Evolutionary conservation across 352 stramenopile species (phyloP).

Genomic region (Pythium sukuiense): DNA sequence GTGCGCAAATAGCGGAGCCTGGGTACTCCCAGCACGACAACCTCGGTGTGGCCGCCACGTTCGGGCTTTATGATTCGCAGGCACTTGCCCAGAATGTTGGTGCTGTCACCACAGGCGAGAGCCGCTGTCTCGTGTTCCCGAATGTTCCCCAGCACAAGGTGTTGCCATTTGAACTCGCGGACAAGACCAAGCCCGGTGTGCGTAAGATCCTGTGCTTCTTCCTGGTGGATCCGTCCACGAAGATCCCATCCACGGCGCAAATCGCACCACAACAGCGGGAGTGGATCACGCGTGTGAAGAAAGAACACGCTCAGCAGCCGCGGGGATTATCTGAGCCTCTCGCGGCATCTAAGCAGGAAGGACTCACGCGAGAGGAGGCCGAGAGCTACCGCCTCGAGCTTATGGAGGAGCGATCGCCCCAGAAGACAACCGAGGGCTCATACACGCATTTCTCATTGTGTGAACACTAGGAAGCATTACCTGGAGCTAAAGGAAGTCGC

Average conservation of each 20-base stretch:
- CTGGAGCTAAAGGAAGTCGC: too few species aligned
- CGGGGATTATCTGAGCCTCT: slow-evolving; percentile 1
- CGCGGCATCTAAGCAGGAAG: not conserved
- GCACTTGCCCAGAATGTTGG: slow-evolving; percentile 23
- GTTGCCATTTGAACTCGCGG: slow-evolving; percentile 28
- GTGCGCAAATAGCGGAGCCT: slow-evolving; percentile 1
- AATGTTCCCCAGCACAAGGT: slow-evolving; percentile 35
- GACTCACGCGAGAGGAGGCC: slow-evolving; percentile 23
- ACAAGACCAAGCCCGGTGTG: slow-evolving; percentile 24
- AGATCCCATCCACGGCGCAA: slow-evolving; percentile 27
- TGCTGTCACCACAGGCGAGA: slow-evolving; percentile 14
- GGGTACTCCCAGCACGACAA: not conserved
- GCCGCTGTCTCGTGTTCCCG: slow-evolving; percentile 35
- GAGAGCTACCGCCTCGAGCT: slow-evolving; percentile 15
- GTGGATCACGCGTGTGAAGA: slow-evolving; percentile 18
- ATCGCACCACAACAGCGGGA: slow-evolving; percentile 32
- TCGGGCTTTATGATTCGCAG: slow-evolving; percentile 11
- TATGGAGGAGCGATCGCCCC: slow-evolving; percentile 8
- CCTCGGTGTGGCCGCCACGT: slow-evolving; percentile 13
- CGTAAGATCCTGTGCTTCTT: slow-evolving; percentile 38
- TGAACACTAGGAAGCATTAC: not conserved
- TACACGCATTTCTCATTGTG: not conserved
- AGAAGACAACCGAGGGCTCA: not conserved
- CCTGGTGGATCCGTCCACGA: slow-evolving; percentile 27
- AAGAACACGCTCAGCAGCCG: slow-evolving; percentile 2